Conservation (phyloP, 1,284 basidiomycete genomes). For the Microbotryum scabiosae region DNA sequence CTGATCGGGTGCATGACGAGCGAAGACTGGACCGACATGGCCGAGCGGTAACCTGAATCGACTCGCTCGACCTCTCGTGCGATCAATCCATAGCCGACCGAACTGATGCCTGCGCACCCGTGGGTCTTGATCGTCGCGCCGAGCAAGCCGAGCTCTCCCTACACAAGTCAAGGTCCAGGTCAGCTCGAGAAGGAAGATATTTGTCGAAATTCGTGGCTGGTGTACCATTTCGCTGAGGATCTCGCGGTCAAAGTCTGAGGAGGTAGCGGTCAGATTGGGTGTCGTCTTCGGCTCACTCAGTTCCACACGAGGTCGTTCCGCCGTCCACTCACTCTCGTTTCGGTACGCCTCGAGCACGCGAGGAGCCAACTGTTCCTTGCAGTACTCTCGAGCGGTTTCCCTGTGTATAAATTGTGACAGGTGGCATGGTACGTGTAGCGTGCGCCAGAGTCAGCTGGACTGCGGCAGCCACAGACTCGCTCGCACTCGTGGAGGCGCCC, state of each 20-base stretch:
- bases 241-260: slow-evolving; percentile 62
- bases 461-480: no score
- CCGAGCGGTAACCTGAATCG: slow-evolving; percentile 91
- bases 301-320: no score
- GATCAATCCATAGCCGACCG: slow-evolving; percentile 75
- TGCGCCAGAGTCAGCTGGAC: no score
- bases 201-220: no score
- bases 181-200: not conserved
- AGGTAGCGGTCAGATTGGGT: slow-evolving; percentile 2
- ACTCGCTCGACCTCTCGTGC: slow-evolving; percentile 88
- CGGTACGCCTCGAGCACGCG: slow-evolving; percentile 79
- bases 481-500: not conserved
- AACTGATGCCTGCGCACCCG: slow-evolving; percentile 83
- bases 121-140: slow-evolving; percentile 90
- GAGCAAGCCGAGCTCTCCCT: slow-evolving; percentile 75
- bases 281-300: not conserved
- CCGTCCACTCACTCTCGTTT: slow-evolving; percentile 57
- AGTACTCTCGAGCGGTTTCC: slow-evolving; percentile 75
- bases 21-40: slow-evolving; percentile 91
- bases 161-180: not conserved
- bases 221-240: slow-evolving; percentile 72
- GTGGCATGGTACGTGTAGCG: no score
- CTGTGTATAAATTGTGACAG: slow-evolving; percentile 41
- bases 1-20: slow-evolving; percentile 98
- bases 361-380: slow-evolving; percentile 76